Evolutionary conservation across 306 rosid species (phyloP), one percentile per base, ranked within the genome.

Genomic region (Hippophae tibetana): DNA sequence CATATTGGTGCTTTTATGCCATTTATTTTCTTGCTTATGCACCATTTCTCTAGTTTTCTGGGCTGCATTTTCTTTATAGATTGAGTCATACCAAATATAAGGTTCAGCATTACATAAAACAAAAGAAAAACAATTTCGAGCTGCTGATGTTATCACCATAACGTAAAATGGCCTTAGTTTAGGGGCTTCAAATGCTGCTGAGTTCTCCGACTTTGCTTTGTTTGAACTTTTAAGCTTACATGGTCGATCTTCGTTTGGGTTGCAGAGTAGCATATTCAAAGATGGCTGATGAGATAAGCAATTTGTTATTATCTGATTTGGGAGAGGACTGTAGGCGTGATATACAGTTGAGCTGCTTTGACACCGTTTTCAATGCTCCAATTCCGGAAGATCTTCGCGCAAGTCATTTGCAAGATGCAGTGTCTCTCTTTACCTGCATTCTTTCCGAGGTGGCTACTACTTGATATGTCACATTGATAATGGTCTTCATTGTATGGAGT

Each of bases 351-450:
- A 78, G 73, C 66, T 87, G 96, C 77, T 92, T 92, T 42, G 81
- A 85, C 82, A 79, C 95, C 5, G 85, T 82, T 43, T 85, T 72
- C 67, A 59, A 57, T 8, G 93, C 98, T 61, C 98, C 96, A 13
- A 71, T 87, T 72, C 89, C 90, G 5, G 88, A 87, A 63, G 96
- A 92, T 72, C 70, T 72, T 14, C 90, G 88, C 49, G 78, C 98
- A 1, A 73, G 80, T 71, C 89, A 80, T 78, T 67, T 92, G 78
- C 98, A 87, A 68, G 95, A 82, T 64, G 92, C 96, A 7, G 83
- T 71, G 27, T 78, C 82, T 58, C 81, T 85, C 49, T 92, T 85
- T 76, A 85, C 95, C 50, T 76, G 93, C 76, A 80, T 68, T 63
- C 83, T 92, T 56, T 81, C 96, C 0, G 96, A 92, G 82, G 65